Percentiles rank a stretch among this genome's conserved stretches.
phyloP scores from a whole-genome alignment of 2,329 filamentous ascomycete genomes.

The Claviceps monticola region DNA sequence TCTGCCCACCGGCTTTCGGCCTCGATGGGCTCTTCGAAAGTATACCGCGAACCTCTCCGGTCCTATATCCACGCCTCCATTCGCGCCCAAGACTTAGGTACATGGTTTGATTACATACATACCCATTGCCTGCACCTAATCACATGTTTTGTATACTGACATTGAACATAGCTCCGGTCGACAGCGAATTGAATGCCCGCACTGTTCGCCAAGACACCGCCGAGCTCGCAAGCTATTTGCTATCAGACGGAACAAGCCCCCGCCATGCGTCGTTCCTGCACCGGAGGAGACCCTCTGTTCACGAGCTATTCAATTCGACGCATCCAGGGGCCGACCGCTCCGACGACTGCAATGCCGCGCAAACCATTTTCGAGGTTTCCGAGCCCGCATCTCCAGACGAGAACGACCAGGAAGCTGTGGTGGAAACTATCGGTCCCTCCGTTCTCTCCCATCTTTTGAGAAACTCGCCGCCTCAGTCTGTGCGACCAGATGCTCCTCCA shows the following conservation, averaged over 20 bases:
- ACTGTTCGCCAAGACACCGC: conserved; percentile 78
- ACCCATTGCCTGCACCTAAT: no score
- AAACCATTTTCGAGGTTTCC: conserved; percentile 47
- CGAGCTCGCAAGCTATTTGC: conserved; percentile 69
- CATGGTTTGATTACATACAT: neutral
- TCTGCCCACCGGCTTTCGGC: conserved; percentile 23
- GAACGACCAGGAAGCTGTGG: conserved; percentile 5
- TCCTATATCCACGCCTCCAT: conserved; percentile 57
- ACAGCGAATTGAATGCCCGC: conserved; percentile 60
- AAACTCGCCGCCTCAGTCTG: conserved; percentile 31
- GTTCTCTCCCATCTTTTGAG: conserved; percentile 36
- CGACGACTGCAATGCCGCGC: conserved; percentile 20
- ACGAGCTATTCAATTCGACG: conserved; percentile 15
- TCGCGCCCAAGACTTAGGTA: conserved; percentile 44
- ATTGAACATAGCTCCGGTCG: conserved; percentile 33
- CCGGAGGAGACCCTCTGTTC: conserved; percentile 16
- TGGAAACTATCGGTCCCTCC: conserved; percentile 20
- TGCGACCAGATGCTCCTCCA: conserved; percentile 6
- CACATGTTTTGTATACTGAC: neutral
- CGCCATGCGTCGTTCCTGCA: conserved; percentile 34
- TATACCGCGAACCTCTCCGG: conserved; percentile 51
- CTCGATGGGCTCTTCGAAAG: conserved; percentile 20
- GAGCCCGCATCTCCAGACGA: conserved; percentile 26
- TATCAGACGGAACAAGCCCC: conserved; percentile 45
- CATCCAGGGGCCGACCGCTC: conserved; percentile 9